A percentile compares a stretch with the other conserved stretches of the same genome.
These are phyloP conservation scores for Trichosporon coremiiforme DNA, from an alignment of 1,284 basidiomycete genomes.

Conservation along the genomic window DNA sequence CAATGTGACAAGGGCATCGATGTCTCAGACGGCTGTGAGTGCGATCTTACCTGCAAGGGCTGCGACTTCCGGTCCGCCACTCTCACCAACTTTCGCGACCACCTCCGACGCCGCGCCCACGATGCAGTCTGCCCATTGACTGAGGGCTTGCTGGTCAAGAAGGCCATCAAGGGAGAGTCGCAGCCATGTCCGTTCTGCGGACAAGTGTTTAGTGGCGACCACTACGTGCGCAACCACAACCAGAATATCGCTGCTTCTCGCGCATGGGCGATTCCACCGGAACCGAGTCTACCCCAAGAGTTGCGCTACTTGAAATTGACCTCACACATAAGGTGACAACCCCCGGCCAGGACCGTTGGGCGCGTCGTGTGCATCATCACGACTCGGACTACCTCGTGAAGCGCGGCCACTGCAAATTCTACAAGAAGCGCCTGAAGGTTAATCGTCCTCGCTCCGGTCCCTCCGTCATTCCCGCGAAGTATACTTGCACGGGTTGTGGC, in stretches of 20 bases:
- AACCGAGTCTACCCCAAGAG: background rate
- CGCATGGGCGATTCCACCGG: background rate
- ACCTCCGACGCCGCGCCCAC: background rate
- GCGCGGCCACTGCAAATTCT: background rate
- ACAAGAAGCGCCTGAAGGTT: background rate
- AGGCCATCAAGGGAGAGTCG: background rate
- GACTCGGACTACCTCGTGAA: too few species aligned
- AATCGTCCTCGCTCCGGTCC: background rate
- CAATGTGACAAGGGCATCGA: background rate
- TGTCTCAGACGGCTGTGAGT: background rate
- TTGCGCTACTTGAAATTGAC: background rate
- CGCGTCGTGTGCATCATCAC: background rate
- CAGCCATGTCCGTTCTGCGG: background rate
- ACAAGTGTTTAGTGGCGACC: background rate
- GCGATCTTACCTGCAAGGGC: background rate
- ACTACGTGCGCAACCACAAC: background rate
- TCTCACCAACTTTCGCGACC: background rate
- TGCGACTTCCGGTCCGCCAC: background rate
- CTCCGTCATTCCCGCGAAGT: background rate
- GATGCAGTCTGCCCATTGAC: background rate
- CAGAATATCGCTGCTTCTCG: background rate
- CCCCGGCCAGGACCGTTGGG: background rate
- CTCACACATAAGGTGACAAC: background rate
- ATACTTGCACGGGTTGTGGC: background rate
- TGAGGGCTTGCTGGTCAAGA: background rate